Evolutionary conservation across 78 protist species (phyloP).

Genomic region (Dictyostelium intermedium): DNA sequence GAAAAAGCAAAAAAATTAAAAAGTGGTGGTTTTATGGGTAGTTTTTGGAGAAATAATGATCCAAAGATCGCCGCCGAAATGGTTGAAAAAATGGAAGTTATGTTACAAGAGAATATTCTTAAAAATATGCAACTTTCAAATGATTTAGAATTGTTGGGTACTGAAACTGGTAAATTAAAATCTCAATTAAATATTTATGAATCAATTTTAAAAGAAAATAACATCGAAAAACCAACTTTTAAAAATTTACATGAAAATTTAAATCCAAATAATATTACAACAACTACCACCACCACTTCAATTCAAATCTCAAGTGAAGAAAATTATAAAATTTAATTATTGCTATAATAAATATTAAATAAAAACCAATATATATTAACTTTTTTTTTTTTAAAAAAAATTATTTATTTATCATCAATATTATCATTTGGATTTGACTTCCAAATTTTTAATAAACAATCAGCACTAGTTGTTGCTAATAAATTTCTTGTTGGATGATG

Average conservation of each 20-base stretch:
- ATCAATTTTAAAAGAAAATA: conserved; percentile 13
- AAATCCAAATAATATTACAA: neutral
- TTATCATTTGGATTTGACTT: neutral
- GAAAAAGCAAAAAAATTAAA: conserved; percentile 59
- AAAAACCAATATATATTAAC: neutral
- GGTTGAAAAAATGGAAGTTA: conserved; percentile 69
- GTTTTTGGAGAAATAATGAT: conserved; percentile 69
- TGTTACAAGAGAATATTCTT: conserved; percentile 62
- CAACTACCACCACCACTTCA: neutral
- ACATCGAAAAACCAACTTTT: neutral
- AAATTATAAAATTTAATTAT: neutral
- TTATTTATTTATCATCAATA: neutral
- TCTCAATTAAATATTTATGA: neutral
- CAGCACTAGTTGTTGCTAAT: conserved; percentile 68
- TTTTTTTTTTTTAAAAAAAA: neutral
- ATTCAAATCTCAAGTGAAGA: neutral
- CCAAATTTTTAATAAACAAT: conserved; percentile 77
- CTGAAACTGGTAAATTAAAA: conserved; percentile 17
- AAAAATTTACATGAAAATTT: conserved; percentile 1
- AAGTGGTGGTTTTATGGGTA: conserved; percentile 52
- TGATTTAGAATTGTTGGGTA: conserved; percentile 13
- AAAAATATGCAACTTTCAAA: conserved; percentile 61
- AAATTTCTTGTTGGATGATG: conserved; percentile 86
- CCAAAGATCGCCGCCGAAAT: conserved; percentile 62
- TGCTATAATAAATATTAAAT: neutral